Conservation (phyloP, 2,329 filamentous ascomycete genomes). For the Colletotrichum sp. region DNA sequence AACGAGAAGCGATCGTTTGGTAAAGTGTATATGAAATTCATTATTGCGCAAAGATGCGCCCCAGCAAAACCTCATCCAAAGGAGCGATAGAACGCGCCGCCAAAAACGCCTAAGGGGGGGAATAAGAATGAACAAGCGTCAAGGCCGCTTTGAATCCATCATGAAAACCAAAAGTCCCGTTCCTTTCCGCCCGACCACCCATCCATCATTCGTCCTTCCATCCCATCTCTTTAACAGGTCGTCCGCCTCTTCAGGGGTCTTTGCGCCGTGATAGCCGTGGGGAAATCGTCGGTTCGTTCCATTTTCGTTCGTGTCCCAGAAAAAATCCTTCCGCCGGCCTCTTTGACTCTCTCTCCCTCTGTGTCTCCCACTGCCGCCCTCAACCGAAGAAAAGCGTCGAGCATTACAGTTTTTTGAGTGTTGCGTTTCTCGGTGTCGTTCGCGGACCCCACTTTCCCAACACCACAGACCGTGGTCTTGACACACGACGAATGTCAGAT, state of each 20-base stretch:
- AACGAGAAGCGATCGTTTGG: background rate
- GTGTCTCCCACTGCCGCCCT: background rate
- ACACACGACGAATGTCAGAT: background rate
- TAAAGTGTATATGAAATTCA: background rate
- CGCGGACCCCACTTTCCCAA: background rate
- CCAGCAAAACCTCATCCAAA: background rate
- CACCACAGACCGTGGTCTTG: background rate
- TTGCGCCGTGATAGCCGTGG: background rate
- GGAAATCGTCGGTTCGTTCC: background rate
- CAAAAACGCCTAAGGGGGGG: background rate
- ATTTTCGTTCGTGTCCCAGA: background rate
- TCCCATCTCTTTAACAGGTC: background rate
- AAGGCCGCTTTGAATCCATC: background rate
- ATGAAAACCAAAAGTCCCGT: background rate
- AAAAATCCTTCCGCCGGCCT: background rate
- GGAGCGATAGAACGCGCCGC: background rate
- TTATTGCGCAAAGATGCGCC: background rate
- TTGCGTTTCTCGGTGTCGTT: background rate
- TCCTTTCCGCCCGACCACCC: background rate
- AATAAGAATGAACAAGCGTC: background rate
- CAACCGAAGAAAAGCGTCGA: background rate
- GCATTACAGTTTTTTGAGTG: conserved; percentile 7
- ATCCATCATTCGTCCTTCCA: background rate
- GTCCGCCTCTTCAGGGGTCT: background rate
- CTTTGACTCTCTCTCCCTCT: background rate